These are phyloP conservation scores for Periconia sp. DNA, from an alignment of 2,329 filamentous ascomycete species.

Conservation along the genomic window DNA sequence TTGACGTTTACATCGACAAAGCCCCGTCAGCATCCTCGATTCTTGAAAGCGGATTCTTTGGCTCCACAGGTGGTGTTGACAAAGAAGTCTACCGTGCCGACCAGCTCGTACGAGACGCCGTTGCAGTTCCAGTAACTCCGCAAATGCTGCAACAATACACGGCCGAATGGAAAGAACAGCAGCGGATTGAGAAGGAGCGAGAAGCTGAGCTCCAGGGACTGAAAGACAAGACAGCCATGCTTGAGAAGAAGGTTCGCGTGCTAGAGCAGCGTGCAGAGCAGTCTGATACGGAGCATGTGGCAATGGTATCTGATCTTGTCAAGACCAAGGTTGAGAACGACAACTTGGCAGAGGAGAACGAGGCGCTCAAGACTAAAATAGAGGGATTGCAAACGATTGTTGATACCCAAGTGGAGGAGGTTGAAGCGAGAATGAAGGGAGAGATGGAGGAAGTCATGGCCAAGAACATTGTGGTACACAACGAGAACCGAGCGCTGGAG, in stretches of 20 bases:
- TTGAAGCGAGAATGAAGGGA: slow-evolving; percentile 76
- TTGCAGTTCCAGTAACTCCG: slow-evolving; percentile 79
- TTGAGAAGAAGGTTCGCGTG: slow-evolving; percentile 75
- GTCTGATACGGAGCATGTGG: slow-evolving; percentile 86
- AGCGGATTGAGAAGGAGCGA: slow-evolving; percentile 75
- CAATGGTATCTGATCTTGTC: slow-evolving; percentile 87
- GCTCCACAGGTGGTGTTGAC: slow-evolving; percentile 83
- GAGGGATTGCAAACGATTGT: slow-evolving; percentile 83
- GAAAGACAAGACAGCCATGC: slow-evolving; percentile 55
- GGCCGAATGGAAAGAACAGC: slow-evolving; percentile 89
- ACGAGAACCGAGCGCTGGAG: slow-evolving; percentile 85
- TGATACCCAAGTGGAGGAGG: slow-evolving; percentile 83
- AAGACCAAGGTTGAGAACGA: slow-evolving; percentile 93
- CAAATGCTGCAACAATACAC: slow-evolving; percentile 81
- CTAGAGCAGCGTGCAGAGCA: slow-evolving; percentile 87
- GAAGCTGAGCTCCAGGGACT: slow-evolving; percentile 79
- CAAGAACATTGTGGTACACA: slow-evolving; percentile 88
- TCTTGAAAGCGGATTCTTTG: slow-evolving; percentile 95
- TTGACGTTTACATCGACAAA: slow-evolving; percentile 96
- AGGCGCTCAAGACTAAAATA: slow-evolving; percentile 82
- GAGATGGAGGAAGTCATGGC: slow-evolving; percentile 93
- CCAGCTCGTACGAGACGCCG: slow-evolving; percentile 89
- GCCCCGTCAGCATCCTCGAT: slow-evolving; percentile 90
- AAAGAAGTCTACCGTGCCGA: slow-evolving; percentile 97
- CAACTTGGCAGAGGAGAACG: slow-evolving; percentile 84